These are phyloP conservation scores for Suillus spraguei DNA, from an alignment of 768 basidiomycete genomes.

Conservation along the genomic window DNA sequence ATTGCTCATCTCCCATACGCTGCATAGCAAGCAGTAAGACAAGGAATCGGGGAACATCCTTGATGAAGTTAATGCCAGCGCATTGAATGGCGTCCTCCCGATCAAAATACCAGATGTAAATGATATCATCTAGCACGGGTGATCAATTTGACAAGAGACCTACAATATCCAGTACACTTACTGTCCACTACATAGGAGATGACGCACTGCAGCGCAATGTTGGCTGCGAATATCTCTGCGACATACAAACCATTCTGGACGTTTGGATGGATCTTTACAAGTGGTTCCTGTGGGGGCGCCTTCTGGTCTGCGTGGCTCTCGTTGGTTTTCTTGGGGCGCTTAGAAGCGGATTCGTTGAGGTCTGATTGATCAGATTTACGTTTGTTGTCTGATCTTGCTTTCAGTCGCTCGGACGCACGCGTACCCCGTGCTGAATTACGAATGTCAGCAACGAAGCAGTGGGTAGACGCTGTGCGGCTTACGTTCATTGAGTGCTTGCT, in stretches of 20 bases:
- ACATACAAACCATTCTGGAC: conserved; percentile 5
- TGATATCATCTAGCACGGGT: background rate
- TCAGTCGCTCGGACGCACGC: background rate
- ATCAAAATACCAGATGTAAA: conserved; percentile 9
- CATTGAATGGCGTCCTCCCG: conserved; percentile 9
- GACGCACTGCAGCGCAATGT: background rate
- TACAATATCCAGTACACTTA: background rate
- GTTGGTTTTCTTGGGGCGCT: background rate
- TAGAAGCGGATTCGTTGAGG: background rate
- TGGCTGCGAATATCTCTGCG: conserved; percentile 5
- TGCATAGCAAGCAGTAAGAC: conserved; percentile 15
- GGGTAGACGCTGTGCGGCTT: background rate
- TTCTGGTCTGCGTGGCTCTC: background rate
- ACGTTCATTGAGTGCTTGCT: background rate
- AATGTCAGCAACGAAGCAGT: background rate
- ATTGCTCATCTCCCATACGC: conserved; percentile 11
- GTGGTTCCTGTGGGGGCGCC: background rate
- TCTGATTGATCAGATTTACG: background rate
- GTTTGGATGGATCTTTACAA: background rate
- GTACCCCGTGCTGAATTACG: background rate
- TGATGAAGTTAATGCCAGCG: conserved; percentile 15
- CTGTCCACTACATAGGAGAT: background rate
- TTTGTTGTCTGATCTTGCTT: background rate
- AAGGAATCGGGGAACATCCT: conserved; percentile 17
- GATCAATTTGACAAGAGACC: background rate